phyloP scores from a whole-genome alignment of 1,284 basidiomycete genomes.

The Ustilago trichophora region DNA sequence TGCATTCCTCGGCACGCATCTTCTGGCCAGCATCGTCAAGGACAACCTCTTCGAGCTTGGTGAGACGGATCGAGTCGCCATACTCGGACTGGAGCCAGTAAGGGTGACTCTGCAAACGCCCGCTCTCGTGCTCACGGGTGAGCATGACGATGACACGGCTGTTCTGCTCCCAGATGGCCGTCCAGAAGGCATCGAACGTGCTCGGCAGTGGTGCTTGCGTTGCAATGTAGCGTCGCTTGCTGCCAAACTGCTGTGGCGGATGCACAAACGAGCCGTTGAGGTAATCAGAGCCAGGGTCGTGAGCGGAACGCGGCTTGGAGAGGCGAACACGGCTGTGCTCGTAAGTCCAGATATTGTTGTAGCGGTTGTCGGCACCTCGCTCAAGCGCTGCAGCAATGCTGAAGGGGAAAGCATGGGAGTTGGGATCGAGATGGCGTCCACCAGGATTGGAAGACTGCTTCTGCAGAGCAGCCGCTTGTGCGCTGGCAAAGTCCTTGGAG shows the following conservation, averaged over 20 bases:
- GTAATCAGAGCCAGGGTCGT: constrained; percentile 57
- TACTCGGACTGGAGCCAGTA: constrained; percentile 84
- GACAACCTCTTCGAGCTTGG: constrained; percentile 51
- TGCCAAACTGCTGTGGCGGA: constrained; percentile 50
- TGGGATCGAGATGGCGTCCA: constrained; percentile 7
- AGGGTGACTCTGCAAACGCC: constrained; percentile 85
- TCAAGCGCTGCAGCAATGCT: constrained; percentile 96
- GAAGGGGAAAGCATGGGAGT: constrained; percentile 73
- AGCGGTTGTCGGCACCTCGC: constrained; percentile 86
- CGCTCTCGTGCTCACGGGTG: constrained; percentile 88
- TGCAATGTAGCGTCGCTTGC: constrained; percentile 79
- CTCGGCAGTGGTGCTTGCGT: constrained; percentile 93
- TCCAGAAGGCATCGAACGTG: constrained; percentile 94
- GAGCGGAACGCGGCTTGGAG: constrained; percentile 20
- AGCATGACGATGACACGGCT: constrained; percentile 75
- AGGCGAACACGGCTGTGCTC: constrained; percentile 74
- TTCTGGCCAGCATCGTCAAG: constrained; percentile 31
- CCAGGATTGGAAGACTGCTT: constrained; percentile 12
- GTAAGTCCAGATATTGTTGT: constrained; percentile 95
- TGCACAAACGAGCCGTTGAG: constrained; percentile 61
- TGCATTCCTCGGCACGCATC: constrained; percentile 32
- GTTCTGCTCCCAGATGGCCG: constrained; percentile 72
- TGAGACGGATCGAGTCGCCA: constrained; percentile 70
- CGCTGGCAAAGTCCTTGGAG: constrained; percentile 36
- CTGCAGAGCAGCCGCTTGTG: constrained; percentile 22